A percentile compares a stretch with the other conserved stretches of the same genome.
phyloP scores from a whole-genome alignment of 768 basidiomycete species.

The Pholiota microspora region DNA sequence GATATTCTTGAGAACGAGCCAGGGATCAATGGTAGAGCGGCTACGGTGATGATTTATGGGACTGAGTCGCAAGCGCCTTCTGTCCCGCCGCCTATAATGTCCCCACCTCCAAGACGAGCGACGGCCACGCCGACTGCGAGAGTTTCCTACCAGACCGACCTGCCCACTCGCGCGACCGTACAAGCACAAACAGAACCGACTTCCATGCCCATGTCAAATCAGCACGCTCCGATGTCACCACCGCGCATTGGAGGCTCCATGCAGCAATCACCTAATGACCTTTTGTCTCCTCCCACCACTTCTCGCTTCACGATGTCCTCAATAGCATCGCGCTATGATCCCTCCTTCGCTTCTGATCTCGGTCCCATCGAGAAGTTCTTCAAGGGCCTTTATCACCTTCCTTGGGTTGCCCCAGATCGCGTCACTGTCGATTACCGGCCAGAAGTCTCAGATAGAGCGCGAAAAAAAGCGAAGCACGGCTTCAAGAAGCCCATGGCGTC shows the following conservation, averaged over 20 bases:
- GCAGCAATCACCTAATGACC: slow-evolving; percentile 8
- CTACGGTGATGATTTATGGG: slow-evolving; percentile 20
- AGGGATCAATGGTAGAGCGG: slow-evolving; percentile 3
- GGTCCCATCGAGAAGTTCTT: slow-evolving; percentile 44
- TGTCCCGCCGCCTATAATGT: not conserved
- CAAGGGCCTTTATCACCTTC: slow-evolving; percentile 36
- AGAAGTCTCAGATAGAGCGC: slow-evolving; percentile 25
- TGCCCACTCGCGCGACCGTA: slow-evolving; percentile 16
- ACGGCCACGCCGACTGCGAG: slow-evolving; percentile 11
- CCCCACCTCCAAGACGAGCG: slow-evolving; percentile 1
- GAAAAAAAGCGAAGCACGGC: slow-evolving; percentile 19
- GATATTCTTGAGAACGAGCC: slow-evolving; percentile 3
- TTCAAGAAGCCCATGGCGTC: slow-evolving; percentile 24
- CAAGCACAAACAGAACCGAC: slow-evolving; percentile 10
- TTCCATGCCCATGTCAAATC: not conserved
- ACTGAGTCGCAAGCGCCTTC: slow-evolving; percentile 18
- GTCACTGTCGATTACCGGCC: slow-evolving; percentile 46
- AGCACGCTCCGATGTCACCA: not conserved
- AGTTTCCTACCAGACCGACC: slow-evolving; percentile 17
- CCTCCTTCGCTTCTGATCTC: slow-evolving; percentile 35
- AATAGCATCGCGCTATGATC: slow-evolving; percentile 28
- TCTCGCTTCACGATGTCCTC: slow-evolving; percentile 27
- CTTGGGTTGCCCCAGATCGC: slow-evolving; percentile 42
- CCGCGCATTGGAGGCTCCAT: not conserved
- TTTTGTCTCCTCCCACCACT: slow-evolving; percentile 21